Conservation (phyloP, 2,329 filamentous ascomycete species). For the Fusarium redolens region DNA sequence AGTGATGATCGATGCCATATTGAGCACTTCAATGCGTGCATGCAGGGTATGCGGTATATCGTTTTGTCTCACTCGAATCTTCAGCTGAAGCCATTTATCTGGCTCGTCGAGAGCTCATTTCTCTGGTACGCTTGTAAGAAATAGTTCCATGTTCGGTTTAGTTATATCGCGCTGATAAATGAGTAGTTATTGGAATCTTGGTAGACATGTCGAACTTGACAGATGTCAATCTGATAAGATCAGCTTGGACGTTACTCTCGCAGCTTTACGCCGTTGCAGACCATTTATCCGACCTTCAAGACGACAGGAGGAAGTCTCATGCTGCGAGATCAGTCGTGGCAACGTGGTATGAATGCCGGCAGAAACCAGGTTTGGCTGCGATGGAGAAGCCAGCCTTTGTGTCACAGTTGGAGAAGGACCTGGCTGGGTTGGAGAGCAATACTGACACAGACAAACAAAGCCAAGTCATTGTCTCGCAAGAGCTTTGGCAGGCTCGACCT, state of each 20-base stretch:
- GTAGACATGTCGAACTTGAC: constrained; percentile 13
- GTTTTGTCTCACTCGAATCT: background rate
- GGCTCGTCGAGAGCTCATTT: constrained; percentile 4
- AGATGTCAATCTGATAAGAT: background rate
- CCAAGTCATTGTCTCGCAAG: background rate
- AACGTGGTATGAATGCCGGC: constrained; percentile 22
- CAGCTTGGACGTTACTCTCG: constrained; percentile 4
- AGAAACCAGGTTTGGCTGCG: background rate
- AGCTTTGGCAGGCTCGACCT: background rate
- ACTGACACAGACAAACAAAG: accelerated
- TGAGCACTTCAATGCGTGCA: constrained; percentile 21
- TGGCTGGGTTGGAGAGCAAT: background rate
- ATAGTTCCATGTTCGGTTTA: accelerated
- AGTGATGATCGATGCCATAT: constrained; percentile 1
- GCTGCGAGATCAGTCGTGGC: constrained; percentile 18
- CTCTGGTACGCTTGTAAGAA: constrained; percentile 24
- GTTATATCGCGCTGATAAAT: background rate
- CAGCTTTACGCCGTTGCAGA: constrained; percentile 1
- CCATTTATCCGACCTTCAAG: constrained; percentile 8
- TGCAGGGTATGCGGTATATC: constrained; percentile 15
- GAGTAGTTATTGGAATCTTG: constrained; percentile 10
- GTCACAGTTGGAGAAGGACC: background rate
- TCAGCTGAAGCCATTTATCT: background rate
- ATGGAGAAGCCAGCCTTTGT: constrained; percentile 22
- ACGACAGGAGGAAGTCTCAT: constrained; percentile 7